Evolutionary conservation across 1,284 basidiomycete genomes (phyloP), one percentile per base, ranked within the genome.

Genomic region (Moesziomyces parantarcticus): DNA sequence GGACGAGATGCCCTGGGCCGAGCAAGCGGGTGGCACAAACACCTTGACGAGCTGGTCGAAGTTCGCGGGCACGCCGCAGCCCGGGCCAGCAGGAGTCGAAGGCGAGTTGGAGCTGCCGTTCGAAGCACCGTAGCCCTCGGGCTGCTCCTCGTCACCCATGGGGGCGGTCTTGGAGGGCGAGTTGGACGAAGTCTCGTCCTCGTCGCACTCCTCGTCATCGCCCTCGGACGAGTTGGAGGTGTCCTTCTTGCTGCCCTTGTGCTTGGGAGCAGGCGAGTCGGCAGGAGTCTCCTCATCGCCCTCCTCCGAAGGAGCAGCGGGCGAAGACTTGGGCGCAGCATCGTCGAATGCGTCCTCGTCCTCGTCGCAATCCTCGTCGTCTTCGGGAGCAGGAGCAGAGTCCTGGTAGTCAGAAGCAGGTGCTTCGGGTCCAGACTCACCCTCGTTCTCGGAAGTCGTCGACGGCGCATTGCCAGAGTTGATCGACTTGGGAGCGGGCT

Each of bases 1-100:
- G 9, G 52, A 50, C n/a, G 53, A 42, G 21, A 61, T 36, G 21
- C 50, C 54, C 9, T 16, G 32, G 8, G 20, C 9, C 8, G 49
- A 21, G n/a, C 23, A 22, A 13, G 18, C 8, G 10, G 58, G 42
- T n/a, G 65, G 63, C 22, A 44, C 39, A 25, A 57, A 58, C 21
- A 51, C 43, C 32, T 58, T 55, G 56, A 65, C 21, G 20, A 65
- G 58, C 29, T 59, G 36, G 10, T 50, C 48, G 52, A 47, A 65
- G 9, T 47, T 14, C 6, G 62, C 62, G 18, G 43, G 11, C 9
- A 46, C 20, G 4, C 61, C 55, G 36, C 61, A 57, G 46, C 46
- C 34, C 2, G 34, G 34, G 6, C 34, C 34, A 18, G 34, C 34
- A 5, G 34, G 34, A 16, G 16, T 18, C 34, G 34, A 36, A 7